Evolutionary conservation across 2,329 filamentous ascomycete species (phyloP), one percentile per base, ranked within the genome.

Genomic region (Parascedosporium putredinis): DNA sequence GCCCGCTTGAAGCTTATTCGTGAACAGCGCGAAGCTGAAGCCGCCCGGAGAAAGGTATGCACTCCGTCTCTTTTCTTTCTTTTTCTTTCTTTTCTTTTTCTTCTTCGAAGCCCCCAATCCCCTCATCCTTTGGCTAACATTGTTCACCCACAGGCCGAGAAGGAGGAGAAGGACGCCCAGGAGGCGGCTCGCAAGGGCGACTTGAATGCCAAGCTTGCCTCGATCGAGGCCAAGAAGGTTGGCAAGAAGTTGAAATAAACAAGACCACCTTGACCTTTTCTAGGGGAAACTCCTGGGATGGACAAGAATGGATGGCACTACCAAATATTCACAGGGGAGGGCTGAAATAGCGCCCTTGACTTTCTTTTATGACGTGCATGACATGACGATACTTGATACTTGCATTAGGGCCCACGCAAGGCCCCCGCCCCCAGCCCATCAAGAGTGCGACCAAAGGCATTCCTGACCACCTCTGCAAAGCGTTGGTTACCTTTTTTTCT

Each of bases 1-100:
- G 91, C 88, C 52, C 79, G 93, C 50, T 70, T 98, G 60, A 81
- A 74, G 65, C 64, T 91, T 52, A 88, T 98, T 57, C 81, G 83
- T 45, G 88, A 95, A 75, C 85, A 88, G 71, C 80, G 93, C 55
- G 90, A 87, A 60, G 83, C 84, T 18, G 91, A 95, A 61, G 81
- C 87, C 49, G 86, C 83, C 25, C 74, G 88, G 59, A 90, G 91
- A 74, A 79, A 87, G 71, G 91, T 79, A 79, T 44, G 74, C 75
- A 67, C 55, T 18, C 52, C 50, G 47, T 34, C 45, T 50, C 14
- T 52, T 40, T 42, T 40, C 16, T 50, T 52, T 50, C 36, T 52
- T 42, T 53, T 50, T 7, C 33, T 38, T 58, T 51, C 5, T 33
- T 38, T 16, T 31, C 27, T 4, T 16, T 9, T 33, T 27, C 20